Evolutionary conservation across 257 asterid genomes (phyloP).

Genomic region (Ajuga chamaepitys): DNA sequence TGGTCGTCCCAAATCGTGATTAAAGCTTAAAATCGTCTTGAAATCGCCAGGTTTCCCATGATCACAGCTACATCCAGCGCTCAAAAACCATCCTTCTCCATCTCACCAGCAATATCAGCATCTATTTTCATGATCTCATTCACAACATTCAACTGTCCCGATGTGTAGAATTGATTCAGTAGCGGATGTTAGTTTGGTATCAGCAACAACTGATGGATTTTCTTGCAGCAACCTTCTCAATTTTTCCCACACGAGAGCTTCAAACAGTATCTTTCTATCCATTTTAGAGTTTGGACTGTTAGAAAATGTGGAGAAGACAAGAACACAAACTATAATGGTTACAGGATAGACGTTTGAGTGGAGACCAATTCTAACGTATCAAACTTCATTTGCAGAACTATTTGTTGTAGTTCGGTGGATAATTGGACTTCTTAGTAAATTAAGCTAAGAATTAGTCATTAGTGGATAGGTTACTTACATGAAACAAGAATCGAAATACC

Average conservation of each 20-base stretch:
- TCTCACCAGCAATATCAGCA: constrained; percentile 3
- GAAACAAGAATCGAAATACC: too few relatives aligned
- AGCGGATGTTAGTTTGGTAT: background rate
- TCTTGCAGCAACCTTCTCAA: background rate
- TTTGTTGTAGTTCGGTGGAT: too few relatives aligned
- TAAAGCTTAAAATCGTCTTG: background rate
- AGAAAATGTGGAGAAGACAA: too few relatives aligned
- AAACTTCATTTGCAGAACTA: too few relatives aligned
- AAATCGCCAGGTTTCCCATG: constrained; percentile 7
- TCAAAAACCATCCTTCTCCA: constrained; percentile 16
- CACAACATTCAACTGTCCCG: constrained; percentile 10
- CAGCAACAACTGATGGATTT: constrained; percentile 12
- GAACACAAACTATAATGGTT: background rate
- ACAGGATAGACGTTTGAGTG: too few relatives aligned
- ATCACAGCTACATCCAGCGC: constrained; percentile 17
- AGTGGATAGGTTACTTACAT: too few relatives aligned
- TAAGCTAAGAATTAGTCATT: too few relatives aligned
- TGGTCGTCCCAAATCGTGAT: constrained; percentile 3
- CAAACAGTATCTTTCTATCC: background rate
- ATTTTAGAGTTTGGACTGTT: background rate
- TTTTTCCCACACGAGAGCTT: constrained; percentile 15
- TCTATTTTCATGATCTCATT: constrained; percentile 9
- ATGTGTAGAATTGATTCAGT: constrained; percentile 13
- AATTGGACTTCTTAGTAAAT: too few relatives aligned
- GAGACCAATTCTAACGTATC: too few relatives aligned